Evolutionary conservation across 2,329 filamentous ascomycete genomes (phyloP).

Genomic region (Tolypocladium capitatum): DNA sequence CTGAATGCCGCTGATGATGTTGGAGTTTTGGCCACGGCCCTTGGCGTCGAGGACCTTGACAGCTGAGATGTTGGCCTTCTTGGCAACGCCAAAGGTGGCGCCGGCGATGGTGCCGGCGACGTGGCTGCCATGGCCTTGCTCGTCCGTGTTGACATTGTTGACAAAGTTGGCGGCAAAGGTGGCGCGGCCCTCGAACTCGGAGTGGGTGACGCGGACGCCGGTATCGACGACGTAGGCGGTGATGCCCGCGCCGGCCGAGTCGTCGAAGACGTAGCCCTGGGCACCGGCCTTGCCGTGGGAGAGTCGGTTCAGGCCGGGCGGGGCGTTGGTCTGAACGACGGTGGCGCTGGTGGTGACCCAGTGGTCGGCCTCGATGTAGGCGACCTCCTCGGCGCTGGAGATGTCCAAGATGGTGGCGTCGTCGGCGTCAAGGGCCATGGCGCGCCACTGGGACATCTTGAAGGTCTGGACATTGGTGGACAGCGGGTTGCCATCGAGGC

Average conservation of each 20-base stretch:
- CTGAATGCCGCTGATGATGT: slow-evolving; percentile 45
- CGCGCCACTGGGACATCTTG: slow-evolving; percentile 36
- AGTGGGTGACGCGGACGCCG: slow-evolving; percentile 43
- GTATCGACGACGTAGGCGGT: slow-evolving; percentile 54
- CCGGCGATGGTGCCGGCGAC: slow-evolving; percentile 50
- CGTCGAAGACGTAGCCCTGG: slow-evolving; percentile 32
- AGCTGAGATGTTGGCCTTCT: slow-evolving; percentile 37
- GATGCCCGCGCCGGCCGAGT: slow-evolving; percentile 37
- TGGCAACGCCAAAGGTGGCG: slow-evolving; percentile 48
- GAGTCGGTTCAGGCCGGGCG: slow-evolving; percentile 38
- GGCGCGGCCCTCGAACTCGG: slow-evolving; percentile 43
- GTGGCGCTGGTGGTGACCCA: slow-evolving; percentile 29
- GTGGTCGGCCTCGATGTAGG: slow-evolving; percentile 41
- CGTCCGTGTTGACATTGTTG: slow-evolving; percentile 34
- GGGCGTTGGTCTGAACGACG: slow-evolving; percentile 38
- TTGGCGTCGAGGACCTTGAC: slow-evolving; percentile 47
- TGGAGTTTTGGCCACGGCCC: slow-evolving; percentile 22
- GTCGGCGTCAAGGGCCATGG: slow-evolving; percentile 38
- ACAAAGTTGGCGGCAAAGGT: slow-evolving; percentile 39
- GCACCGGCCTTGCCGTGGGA: slow-evolving; percentile 27
- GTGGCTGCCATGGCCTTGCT: slow-evolving; percentile 52
- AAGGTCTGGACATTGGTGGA: slow-evolving; percentile 34
- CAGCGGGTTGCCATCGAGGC: slow-evolving; percentile 30
- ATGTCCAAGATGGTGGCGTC: slow-evolving; percentile 36
- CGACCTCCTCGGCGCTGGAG: slow-evolving; percentile 32